Evolutionary conservation across 345 rosid species (phyloP).

Genomic region (Eucalyptus erythrocorys): DNA sequence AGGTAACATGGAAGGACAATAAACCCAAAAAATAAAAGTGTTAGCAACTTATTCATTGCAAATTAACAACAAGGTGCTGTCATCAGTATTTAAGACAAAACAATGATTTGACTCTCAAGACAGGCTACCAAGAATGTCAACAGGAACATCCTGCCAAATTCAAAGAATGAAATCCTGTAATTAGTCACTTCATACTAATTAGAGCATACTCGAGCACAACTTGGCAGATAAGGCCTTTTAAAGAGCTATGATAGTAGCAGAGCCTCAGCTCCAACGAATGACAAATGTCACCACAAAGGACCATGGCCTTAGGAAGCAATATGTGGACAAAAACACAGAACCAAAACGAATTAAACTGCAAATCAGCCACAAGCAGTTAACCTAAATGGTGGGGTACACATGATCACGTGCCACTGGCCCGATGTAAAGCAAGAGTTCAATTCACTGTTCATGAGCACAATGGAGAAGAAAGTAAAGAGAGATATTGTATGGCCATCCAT

Average conservation of each 20-base stretch:
- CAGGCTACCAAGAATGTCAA: background rate
- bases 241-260: background rate
- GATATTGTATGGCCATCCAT: background rate
- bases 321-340: background rate
- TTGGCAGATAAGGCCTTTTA: background rate
- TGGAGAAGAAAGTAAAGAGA: background rate
- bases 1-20: background rate
- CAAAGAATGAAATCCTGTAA: background rate
- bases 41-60: background rate
- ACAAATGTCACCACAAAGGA: background rate
- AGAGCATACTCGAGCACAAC: background rate
- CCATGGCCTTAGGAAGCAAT: background rate
- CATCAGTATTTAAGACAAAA: background rate
- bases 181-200: background rate
- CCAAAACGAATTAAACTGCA: background rate
- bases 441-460: background rate
- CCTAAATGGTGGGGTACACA: background rate
- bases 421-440: background rate
- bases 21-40: background rate
- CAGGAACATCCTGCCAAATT: background rate
- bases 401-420: background rate
- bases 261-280: background rate
- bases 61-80: background rate
- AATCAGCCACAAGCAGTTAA: background rate
- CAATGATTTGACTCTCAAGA: background rate